Base-by-base conservation (phyloP, 192 early-diverging fungal species). In the Entomortierella beljakovae region DNA sequence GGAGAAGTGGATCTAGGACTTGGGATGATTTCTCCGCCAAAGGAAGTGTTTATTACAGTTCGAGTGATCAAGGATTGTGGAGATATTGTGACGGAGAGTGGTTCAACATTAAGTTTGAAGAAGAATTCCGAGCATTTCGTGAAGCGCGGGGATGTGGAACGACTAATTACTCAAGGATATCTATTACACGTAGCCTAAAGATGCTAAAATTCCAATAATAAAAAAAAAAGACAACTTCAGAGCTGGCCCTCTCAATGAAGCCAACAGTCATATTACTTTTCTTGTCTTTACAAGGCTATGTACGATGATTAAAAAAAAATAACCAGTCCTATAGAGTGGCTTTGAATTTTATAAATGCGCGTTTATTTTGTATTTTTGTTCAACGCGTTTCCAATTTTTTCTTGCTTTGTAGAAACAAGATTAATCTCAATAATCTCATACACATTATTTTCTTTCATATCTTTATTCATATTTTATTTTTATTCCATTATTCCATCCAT, bases 41-140 rank as follows among this genome's bases (percentile, higher is more conserved):
- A 88, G 68, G 96, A 99, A 70, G 69, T 97, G 65, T 96, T 93
- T 82, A 92, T 97, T n/a, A 93, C 94, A 62, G 93, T 99, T 29
- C 80, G 97, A 2, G 98, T 98, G 2, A 37, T 95, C 49, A 88
- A 86, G 57, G 95, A 98, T 57, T 91, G 90, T 70, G 98, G 98
- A 43, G 95, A 98, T 80, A 90, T 98, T 42, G 88, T 92, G 55
- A 94, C 95, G 0, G 96, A 98, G 59, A 92, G 84, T 65, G 97
- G 98, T 0, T 60, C 75, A 0, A 81, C 89, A 1, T 86, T 96
- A 42, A 88, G 88, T 58, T 81, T 99, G 33, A 88, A 88, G 38
- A 88, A 88, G 31, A 91, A 92, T 51, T 92, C 90, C 16, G 96
- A 98, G 82, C 93, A 93, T 48, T 98, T 94, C 69, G 84, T 98